Base-by-base conservation (phyloP, 306 rosid genomes). In the Vicia faba region DNA sequence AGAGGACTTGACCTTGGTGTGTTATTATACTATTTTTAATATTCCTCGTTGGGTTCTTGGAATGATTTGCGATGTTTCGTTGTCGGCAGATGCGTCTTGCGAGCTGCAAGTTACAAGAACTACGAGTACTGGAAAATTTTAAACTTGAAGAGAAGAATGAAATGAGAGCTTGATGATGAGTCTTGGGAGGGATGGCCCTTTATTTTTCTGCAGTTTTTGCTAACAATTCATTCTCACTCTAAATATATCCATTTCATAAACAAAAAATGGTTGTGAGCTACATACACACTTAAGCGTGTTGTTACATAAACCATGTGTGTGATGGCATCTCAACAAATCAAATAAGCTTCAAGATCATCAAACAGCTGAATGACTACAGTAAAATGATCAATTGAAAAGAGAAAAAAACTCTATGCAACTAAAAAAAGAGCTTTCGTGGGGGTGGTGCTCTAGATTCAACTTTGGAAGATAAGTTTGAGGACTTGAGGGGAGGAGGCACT, bases 341-440 rank as follows among this genome's bases (percentile, higher is more conserved):
- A 64, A 28, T 25, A 48, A 75, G 76, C 81, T 78, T 76, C 77
- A 29, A 80, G 19, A 78, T 77, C 90, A 76, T 79, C 69, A 69
- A 79, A 84, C 41, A 43, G 68, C 55, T 12, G 72, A 64, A 68
- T 55, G 16, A 71, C 25, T 46, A 46, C 25, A 15, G 14, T 46
- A 58, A 20, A 66, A 38, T 25, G 43, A 54, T 15, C 35, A 14
- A 28, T 29, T 60, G 10, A 50, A 31, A 50, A 66, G 57, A 57
- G 8, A 54, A 5, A 13, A 55, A 55, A 55, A 13, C 2, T 14
- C 28, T 25, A 13, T 28, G 69, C 39, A 57, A 26, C 76, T 82
- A 95, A 69, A 95, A 90, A 71, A 95, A 95, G 68, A 95, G 91
- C 84, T 79, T 95, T 65, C 96, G 70, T 8, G 85, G 63, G 14